Evolutionary conservation across 1,139 yeast genomes (phyloP), one percentile per base, ranked within the genome.

Genomic region (Blastobotrys apis): DNA sequence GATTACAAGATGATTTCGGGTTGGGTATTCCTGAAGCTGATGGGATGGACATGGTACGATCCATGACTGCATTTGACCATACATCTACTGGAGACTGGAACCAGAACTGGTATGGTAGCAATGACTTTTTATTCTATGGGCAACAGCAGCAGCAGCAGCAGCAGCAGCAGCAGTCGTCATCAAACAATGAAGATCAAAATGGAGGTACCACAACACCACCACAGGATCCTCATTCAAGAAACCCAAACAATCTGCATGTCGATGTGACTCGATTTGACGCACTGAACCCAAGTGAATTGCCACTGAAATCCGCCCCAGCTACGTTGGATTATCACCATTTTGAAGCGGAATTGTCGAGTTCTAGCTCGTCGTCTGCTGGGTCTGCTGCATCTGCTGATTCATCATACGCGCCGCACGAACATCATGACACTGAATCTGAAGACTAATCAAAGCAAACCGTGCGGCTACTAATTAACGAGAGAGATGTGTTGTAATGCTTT

Each of bases 51-150:
- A 61, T 61, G 53, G 56, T 53, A 22, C 55, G 65, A 12, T 50
- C 63, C 17, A 60, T 61, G 61, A 60, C 65, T 20, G 62, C 65
- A 16, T 61, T 61, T 39, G 64, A 50, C 33, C n/a, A n/a, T n/a
- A 45, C 51, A 10, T 17, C 44, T 10, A 26, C 49, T 15, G 40
- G 41, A 9, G 30, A 34, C 23, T 51, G 54, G 53, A 39, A 33
- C 25, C 47, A 47, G 25, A 31, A 37, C 33, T 40, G 36, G 27
- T 41, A 27, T 36, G 32, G 39, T 25, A 15, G 15, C 22, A n/a
- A 5, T 25, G 26, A 17, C 21, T 6, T 12, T 5, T 20, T 20
- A 9, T 34, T 20, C 5, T 34, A 21, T 15, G 22, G 26, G 15
- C 32, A 15, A 12, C 3, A 10, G n/a, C 32, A 29, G 13, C 33